phyloP scores from a whole-genome alignment of 2,329 filamentous ascomycete species.

The Ceratocystis lukuohia region DNA sequence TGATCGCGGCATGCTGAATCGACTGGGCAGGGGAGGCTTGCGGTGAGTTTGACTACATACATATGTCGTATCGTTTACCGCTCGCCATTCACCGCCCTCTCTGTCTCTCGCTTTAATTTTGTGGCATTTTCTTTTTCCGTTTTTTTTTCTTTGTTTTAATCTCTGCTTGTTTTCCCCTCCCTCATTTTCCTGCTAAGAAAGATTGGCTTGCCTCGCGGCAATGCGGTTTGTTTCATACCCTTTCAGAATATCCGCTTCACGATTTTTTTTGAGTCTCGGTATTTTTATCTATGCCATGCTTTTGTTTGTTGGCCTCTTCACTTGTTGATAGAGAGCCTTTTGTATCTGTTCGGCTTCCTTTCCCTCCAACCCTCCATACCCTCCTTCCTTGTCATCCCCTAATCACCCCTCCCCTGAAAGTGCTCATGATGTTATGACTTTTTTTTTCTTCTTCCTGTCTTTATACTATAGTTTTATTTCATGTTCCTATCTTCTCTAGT shows the following conservation, averaged over 20 bases:
- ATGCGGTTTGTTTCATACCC: constrained; percentile 5
- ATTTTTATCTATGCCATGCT: constrained; percentile 2
- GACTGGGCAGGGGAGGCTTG: constrained; percentile 10
- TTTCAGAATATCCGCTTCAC: constrained; percentile 11
- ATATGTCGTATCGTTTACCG: no score
- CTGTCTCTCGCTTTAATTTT: not conserved
- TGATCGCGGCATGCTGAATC: constrained; percentile 17
- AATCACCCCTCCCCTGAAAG: not conserved
- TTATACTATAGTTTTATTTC: constrained; percentile 4
- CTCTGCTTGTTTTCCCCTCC: constrained; percentile 2
- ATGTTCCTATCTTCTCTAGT: not conserved
- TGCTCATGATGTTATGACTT: constrained; percentile 15
- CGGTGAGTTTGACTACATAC: not conserved
- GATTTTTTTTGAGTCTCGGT: constrained; percentile 4
- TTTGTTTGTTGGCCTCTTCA: constrained; percentile 6
- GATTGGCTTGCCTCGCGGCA: constrained; percentile 11
- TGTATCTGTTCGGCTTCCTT: not conserved
- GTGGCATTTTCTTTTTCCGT: not conserved
- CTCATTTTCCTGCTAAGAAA: constrained; percentile 5
- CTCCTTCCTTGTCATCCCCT: not conserved
- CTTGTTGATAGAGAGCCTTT: constrained; percentile 1
- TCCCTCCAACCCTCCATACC: not conserved
- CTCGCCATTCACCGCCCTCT: not conserved
- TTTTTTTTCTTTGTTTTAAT: not conserved
- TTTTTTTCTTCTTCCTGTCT: constrained; percentile 9